Percentiles rank a stretch among this genome's conserved stretches.
Evolutionary conservation across 2,329 filamentous ascomycete genomes (phyloP).

Genomic region (Knoxdaviesia proteae): DNA sequence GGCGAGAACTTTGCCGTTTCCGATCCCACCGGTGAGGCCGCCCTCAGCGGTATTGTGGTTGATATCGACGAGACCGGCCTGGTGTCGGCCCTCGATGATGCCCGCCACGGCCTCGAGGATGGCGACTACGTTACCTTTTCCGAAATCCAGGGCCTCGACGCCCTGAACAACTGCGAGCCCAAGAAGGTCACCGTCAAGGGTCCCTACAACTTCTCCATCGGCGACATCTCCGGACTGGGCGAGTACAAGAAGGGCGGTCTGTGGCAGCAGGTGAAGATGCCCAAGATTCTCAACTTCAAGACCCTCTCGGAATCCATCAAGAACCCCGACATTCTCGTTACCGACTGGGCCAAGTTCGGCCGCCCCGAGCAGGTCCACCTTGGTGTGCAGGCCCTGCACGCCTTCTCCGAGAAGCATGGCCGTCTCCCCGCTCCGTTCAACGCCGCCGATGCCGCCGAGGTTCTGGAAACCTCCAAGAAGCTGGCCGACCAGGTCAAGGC

Average conservation of each 20-base stretch:
- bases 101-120: constrained; percentile 84
- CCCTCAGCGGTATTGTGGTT: constrained; percentile 71
- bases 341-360: constrained; percentile 96
- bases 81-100: constrained; percentile 86
- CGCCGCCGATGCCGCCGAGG: constrained; percentile 59
- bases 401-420: constrained; percentile 56
- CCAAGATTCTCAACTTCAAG: constrained; percentile 80
- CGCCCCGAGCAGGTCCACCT: constrained; percentile 80
- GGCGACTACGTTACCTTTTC: constrained; percentile 92
- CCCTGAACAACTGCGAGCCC: constrained; percentile 61
- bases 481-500: constrained; percentile 56
- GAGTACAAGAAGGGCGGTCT: constrained; percentile 76
- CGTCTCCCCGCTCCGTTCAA: constrained; percentile 68
- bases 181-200: constrained; percentile 86
- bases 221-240: constrained; percentile 72
- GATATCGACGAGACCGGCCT: constrained; percentile 75
- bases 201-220: constrained; percentile 93
- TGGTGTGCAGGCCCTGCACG: constrained; percentile 79
- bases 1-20: constrained; percentile 81
- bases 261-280: constrained; percentile 97
- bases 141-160: constrained; percentile 83
- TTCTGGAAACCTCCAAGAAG: constrained; percentile 54
- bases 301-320: constrained; percentile 56
- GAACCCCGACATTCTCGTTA: constrained; percentile 74
- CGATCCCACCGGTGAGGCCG: constrained; percentile 78